Base-by-base conservation (phyloP, 768 basidiomycete genomes). In the Nevesoporus exiguus region DNA sequence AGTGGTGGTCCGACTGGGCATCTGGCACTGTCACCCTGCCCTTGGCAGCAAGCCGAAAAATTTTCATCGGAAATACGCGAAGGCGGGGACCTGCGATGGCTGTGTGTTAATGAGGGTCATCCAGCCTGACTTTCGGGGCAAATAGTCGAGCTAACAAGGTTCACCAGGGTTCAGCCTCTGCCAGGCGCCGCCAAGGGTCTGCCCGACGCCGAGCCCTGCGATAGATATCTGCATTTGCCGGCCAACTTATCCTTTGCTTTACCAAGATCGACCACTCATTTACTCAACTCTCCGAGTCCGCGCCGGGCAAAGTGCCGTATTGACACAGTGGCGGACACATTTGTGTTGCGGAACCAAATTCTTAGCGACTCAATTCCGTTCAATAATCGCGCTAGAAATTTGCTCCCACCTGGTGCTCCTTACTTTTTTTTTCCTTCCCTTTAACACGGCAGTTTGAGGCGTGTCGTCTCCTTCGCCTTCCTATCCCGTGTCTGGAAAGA, bases 31-130 rank as follows among this genome's bases (percentile, higher is more conserved):
- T 5, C 36, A 54, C 56, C 55, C 61, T 65, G 57, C 61, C n/a
- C 62, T 57, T 59, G 54, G 52, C 49, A 44, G 56, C 56, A 54
- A 46, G 41, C 54, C 61, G 59, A 63, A 70, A 71, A 69, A 61
- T 15, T 71, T 71, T 70, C 65, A 61, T 53, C 69, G 71, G 69
- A 59, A 64, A 72, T 71, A 72, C 64, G 69, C 69, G 69, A 72
- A 53, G 63, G 69, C 69, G 69, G 69, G 69, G 69, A 71, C 69
- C 69, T 71, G 60, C 56, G 65, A 71, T 61, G 69, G 69, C 69
- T 71, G 69, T 71, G 69, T 71, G 67, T 56, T 65, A 68, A 69
- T 67, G 68, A 67, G 65, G 60, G 62, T 64, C 66, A 46, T 58
- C 52, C 57, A 57, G 29, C 61, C 58, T 67, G 56, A 65, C 62